These are phyloP conservation scores for Wickerhamomyces canadensis DNA, from an alignment of 805 yeast species.

Conservation along the genomic window DNA sequence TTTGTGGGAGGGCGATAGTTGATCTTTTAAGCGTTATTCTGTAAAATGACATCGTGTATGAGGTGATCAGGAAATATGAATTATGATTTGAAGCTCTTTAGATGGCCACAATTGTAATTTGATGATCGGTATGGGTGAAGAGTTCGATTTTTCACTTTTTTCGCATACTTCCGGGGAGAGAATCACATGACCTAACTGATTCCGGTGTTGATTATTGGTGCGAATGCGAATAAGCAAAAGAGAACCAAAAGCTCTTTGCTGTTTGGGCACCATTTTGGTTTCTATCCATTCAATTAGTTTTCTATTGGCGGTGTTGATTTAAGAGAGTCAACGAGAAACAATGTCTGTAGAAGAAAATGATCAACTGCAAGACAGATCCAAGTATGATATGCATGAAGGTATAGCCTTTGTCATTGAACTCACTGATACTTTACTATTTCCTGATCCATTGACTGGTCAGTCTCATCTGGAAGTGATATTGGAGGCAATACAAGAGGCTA, in stretches of 20 bases:
- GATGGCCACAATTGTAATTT: too few relatives aligned
- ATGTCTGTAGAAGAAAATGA: conserved; percentile 3
- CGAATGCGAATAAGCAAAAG: too few relatives aligned
- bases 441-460: conserved; percentile 30
- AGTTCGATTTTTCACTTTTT: too few relatives aligned
- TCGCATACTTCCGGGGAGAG: too few relatives aligned
- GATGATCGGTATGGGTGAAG: too few relatives aligned
- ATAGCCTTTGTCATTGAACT: conserved; percentile 59
- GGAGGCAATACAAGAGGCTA: conserved; percentile 51
- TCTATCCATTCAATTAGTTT: too few relatives aligned
- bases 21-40: conserved; percentile 77
- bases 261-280: too few relatives aligned
- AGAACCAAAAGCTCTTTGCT: too few relatives aligned
- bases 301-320: too few relatives aligned
- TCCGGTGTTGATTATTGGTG: too few relatives aligned
- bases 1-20: conserved; percentile 76
- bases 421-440: conserved; percentile 38
- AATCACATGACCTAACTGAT: too few relatives aligned
- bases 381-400: conserved; percentile 53
- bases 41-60: conserved; percentile 36
- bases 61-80: not conserved
- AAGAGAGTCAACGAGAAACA: not conserved
- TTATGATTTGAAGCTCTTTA: not conserved
- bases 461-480: conserved; percentile 49
- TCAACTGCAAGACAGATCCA: conserved; percentile 3